Conservation (phyloP, 257 asterid species). For the Solanum chiquidenum region DNA sequence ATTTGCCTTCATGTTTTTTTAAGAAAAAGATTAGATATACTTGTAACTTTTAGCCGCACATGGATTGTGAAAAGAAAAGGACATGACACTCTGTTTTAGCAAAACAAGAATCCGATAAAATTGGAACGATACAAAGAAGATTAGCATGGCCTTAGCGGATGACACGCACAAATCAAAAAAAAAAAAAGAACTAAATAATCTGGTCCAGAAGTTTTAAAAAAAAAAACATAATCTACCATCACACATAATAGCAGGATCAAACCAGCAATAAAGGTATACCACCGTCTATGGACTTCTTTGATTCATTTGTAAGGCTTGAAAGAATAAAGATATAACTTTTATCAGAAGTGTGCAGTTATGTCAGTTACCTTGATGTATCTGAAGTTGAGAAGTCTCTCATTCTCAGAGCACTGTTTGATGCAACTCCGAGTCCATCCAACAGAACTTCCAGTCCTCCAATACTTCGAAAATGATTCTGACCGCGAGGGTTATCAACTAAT, state of each 20-base stretch:
- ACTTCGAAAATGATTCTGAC: slow-evolving; percentile 98
- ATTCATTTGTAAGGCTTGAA: not conserved
- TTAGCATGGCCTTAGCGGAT: too few relatives aligned
- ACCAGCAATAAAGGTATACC: not conserved
- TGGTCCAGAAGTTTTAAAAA: not conserved
- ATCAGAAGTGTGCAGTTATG: not conserved
- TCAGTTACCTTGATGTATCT: slow-evolving; percentile 36
- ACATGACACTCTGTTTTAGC: not conserved
- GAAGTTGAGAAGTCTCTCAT: slow-evolving; percentile 29
- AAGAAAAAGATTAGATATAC: not conserved
- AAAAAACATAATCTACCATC: not conserved
- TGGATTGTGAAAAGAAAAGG: not conserved
- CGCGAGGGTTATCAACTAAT: slow-evolving; percentile 81
- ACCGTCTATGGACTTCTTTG: not conserved
- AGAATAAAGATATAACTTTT: not conserved
- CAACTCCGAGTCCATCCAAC: slow-evolving; percentile 87
- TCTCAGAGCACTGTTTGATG: slow-evolving; percentile 48
- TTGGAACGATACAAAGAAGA: too few relatives aligned
- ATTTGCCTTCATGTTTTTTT: not conserved
- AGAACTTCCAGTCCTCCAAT: slow-evolving; percentile 97
- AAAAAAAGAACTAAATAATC: not conserved
- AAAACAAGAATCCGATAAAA: not conserved
- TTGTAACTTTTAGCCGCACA: not conserved
- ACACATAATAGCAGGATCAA: not conserved
- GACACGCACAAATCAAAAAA: too few relatives aligned